phyloP scores from a whole-genome alignment of 2,329 filamentous ascomycete genomes.

The Didymella segeticola region DNA sequence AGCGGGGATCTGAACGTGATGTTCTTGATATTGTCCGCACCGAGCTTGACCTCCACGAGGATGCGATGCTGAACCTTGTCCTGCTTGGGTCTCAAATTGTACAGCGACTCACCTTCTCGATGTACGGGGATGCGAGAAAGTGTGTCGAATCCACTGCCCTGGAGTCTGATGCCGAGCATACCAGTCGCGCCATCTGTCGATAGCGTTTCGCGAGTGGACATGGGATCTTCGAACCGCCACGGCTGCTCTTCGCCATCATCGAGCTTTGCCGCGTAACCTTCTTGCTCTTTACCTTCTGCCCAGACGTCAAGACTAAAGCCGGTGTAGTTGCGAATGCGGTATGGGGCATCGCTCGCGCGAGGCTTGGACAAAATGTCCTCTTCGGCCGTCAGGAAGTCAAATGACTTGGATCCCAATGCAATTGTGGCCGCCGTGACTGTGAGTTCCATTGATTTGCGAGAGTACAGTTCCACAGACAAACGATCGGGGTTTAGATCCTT shows the following conservation, averaged over 20 bases:
- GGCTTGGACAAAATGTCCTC: slow-evolving; percentile 95
- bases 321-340: slow-evolving; percentile 92
- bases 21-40: slow-evolving; percentile 96
- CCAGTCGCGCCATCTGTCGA: slow-evolving; percentile 82
- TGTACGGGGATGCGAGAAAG: slow-evolving; percentile 88
- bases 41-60: slow-evolving; percentile 88
- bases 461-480: slow-evolving; percentile 83
- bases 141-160: slow-evolving; percentile 92
- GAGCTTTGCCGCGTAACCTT: slow-evolving; percentile 76
- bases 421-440: slow-evolving; percentile 94
- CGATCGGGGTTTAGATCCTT: slow-evolving; percentile 77
- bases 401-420: slow-evolving; percentile 89
- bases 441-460: slow-evolving; percentile 88
- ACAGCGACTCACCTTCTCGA: slow-evolving; percentile 92
- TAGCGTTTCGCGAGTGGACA: slow-evolving; percentile 92
- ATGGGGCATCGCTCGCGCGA: slow-evolving; percentile 87
- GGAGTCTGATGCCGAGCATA: slow-evolving; percentile 80
- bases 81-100: slow-evolving; percentile 85
- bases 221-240: slow-evolving; percentile 97
- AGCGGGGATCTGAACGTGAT: slow-evolving; percentile 94
- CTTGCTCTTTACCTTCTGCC: slow-evolving; percentile 71
- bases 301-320: slow-evolving; percentile 89
- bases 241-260: slow-evolving; percentile 89
- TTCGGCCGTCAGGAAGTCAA: slow-evolving; percentile 84
- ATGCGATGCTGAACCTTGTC: slow-evolving; percentile 86